Base-by-base conservation (phyloP, 2,329 filamentous ascomycete genomes). In the Aspergillus viridinutans region DNA sequence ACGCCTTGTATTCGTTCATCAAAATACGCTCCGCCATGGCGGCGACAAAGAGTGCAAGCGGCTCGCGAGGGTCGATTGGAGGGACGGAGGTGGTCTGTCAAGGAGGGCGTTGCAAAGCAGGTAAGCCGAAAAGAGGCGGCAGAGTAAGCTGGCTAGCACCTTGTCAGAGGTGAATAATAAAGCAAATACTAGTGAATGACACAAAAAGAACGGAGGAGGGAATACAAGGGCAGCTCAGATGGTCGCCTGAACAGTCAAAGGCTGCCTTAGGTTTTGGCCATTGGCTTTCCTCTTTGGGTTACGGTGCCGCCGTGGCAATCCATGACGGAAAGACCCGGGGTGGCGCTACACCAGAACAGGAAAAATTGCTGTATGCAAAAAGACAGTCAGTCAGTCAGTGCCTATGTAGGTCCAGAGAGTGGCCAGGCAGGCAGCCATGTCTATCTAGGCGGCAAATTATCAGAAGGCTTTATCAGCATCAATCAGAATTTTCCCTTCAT, bases 1-100 rank as follows among this genome's bases (percentile, higher is more conserved):
- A 83, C 48, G 84, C 81, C 74, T 89, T 88, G 78, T 90, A 86
- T 80, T 97, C 93, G 65, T 89, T 89, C 89, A 96, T 91, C 55
- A 97, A 82, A 52, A 95, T 88, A 68, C 90, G 87, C 76, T 92
- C 88, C 38, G 90, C 87, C 76, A 79, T 79, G 56, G 52, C 58
- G 58, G 58, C n/a, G 6, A 40, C 40, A 20, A 32, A n/a, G 38
- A 29, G 29, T 54, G 23, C 49, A 21, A n/a, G 52, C 38, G 48
- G 35, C 23, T 53, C 49, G 58, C 40, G 47, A 47, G 48, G 49
- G 17, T 61, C 57, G 51, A 43, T 50, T 29, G 8, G 26, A 25
- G 23, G 38, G 17, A 25, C 48, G 35, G 23, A 47, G 45, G 25
- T 8, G 23, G 21, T 28, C 12, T 38, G 8, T 14, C 20, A 25